Conservation (phyloP, 257 asterid species). For the Lycium barbarum region DNA sequence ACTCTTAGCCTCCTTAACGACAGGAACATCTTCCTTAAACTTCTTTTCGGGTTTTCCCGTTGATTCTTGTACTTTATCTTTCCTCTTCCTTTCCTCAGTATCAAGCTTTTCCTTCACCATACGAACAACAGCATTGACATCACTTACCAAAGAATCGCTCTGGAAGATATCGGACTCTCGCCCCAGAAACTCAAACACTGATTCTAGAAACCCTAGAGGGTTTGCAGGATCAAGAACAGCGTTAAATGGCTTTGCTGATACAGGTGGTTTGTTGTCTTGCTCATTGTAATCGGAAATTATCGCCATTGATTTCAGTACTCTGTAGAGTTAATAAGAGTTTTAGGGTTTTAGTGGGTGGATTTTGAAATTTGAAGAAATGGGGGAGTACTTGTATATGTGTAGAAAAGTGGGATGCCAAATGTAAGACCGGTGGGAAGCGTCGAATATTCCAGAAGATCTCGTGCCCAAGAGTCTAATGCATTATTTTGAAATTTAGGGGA, state of each 20-base stretch:
- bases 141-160: constrained; percentile 65
- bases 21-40: constrained; percentile 40
- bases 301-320: constrained; percentile 47
- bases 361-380: background rate
- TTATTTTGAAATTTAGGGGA: too few relatives aligned
- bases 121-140: constrained; percentile 67
- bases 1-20: constrained; percentile 25
- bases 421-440: background rate
- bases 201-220: constrained; percentile 70
- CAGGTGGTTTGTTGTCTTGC: constrained; percentile 41
- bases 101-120: constrained; percentile 66
- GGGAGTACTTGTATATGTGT: background rate
- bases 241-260: constrained; percentile 50
- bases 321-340: background rate
- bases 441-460: background rate
- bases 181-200: constrained; percentile 67
- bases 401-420: background rate
- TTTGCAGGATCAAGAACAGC: constrained; percentile 64
- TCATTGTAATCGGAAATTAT: constrained; percentile 72
- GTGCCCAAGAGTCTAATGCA: too few relatives aligned
- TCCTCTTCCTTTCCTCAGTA: constrained; percentile 59
- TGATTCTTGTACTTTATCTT: constrained; percentile 41
- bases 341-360: constrained; percentile 7
- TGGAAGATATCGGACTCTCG: constrained; percentile 75
- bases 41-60: constrained; percentile 34